Percentiles rank a stretch among this genome's conserved stretches.
Conservation (phyloP, 208 protist species). For the Leishmania tropica region DNA sequence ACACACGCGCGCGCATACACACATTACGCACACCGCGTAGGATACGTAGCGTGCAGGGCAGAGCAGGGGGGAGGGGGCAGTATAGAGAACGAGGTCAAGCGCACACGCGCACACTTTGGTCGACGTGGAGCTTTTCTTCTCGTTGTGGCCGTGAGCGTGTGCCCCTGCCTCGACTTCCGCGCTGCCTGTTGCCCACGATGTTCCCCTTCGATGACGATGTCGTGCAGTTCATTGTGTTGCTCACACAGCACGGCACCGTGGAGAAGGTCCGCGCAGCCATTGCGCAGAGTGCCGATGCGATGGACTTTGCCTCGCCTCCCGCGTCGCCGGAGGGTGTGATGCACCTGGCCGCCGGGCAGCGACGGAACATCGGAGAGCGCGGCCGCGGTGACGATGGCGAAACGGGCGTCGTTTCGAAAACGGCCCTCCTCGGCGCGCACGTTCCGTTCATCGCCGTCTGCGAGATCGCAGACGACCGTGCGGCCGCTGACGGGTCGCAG, state of each 20-base stretch:
- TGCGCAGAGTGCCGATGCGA: conserved; percentile 24
- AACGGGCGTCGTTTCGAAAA: not conserved
- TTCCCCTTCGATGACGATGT: conserved; percentile 59
- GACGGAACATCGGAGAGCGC: not conserved
- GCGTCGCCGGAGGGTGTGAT: not conserved
- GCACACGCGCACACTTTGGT: not conserved
- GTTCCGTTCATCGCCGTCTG: conserved; percentile 18
- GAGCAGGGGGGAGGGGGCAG: no score
- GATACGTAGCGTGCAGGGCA: conserved; percentile 1
- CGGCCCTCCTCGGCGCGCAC: not conserved
- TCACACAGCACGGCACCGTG: conserved; percentile 54
- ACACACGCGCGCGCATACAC: not conserved
- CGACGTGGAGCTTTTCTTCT: not conserved
- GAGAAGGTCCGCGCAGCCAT: conserved; percentile 65
- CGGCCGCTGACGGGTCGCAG: conserved; percentile 11
- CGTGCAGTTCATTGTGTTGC: conserved; percentile 49
- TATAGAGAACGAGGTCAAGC: no score
- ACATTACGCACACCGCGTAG: not conserved
- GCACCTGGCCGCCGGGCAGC: not conserved
- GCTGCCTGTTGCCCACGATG: not conserved
- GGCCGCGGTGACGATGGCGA: not conserved
- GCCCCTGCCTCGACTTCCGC: not conserved
- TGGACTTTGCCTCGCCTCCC: conserved; percentile 23
- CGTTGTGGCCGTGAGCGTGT: no score
- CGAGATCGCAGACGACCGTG: conserved; percentile 9